phyloP scores from a whole-genome alignment of 768 basidiomycete genomes.

The Leccinellum albellum region DNA sequence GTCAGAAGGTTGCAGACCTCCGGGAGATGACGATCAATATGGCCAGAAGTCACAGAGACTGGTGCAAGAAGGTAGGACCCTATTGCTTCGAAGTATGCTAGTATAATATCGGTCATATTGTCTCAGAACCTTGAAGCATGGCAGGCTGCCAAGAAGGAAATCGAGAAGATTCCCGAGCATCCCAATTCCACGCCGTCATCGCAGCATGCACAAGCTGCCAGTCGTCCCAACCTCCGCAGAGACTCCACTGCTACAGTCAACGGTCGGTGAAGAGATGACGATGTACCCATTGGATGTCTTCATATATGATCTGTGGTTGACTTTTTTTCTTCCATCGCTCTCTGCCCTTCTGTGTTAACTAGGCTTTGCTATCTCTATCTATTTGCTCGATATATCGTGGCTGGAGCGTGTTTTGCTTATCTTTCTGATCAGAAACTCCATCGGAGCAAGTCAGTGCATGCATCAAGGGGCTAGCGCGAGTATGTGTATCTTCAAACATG shows the following conservation, averaged over 20 bases:
- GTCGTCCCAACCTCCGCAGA: conserved; percentile 44
- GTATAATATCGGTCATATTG: conserved; percentile 15
- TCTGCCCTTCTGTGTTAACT: conserved; percentile 12
- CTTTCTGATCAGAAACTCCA: conserved; percentile 9
- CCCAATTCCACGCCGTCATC: conserved; percentile 64
- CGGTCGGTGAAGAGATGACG: conserved; percentile 41
- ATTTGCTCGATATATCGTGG: conserved; percentile 19
- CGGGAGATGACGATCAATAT: conserved; percentile 91
- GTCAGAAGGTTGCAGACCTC: conserved; percentile 96
- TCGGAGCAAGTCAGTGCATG: background rate
- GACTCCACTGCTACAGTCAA: conserved; percentile 73
- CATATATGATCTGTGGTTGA: conserved; percentile 9
- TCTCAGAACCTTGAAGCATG: conserved; percentile 91
- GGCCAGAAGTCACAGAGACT: conserved; percentile 88
- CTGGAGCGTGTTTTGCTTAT: conserved; percentile 6
- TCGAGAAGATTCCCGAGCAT: conserved; percentile 86
- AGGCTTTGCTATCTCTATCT: conserved; percentile 18
- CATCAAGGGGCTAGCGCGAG: conserved; percentile 6
- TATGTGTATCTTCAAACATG: background rate
- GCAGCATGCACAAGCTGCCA: conserved; percentile 32
- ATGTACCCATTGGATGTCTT: conserved; percentile 1
- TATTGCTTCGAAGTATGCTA: conserved; percentile 1
- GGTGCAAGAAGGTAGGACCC: conserved; percentile 83
- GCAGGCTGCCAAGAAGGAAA: conserved; percentile 93
- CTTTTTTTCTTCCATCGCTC: conserved; percentile 1